Evolutionary conservation across 306 rosid species (phyloP).

Genomic region (Pueraria montana): DNA sequence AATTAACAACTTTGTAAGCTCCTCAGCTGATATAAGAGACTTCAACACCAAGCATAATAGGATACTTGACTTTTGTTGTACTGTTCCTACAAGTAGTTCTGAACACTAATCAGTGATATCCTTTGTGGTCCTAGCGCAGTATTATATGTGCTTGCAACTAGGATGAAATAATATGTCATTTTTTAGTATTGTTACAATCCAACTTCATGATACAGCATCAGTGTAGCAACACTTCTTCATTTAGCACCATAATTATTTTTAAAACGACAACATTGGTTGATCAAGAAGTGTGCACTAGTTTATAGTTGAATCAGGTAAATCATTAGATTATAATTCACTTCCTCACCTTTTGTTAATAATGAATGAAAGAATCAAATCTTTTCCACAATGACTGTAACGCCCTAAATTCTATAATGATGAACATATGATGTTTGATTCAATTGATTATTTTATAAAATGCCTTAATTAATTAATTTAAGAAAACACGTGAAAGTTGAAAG

Average conservation of each 20-base stretch:
- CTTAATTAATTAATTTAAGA: too few relatives aligned
- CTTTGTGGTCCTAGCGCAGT: not conserved
- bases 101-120: not conserved
- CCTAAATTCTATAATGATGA: too few relatives aligned
- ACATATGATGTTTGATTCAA: too few relatives aligned
- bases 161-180: not conserved
- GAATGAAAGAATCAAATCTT: not conserved
- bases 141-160: not conserved
- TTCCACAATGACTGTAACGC: not conserved
- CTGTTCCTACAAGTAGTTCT: constrained; percentile 2
- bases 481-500: too few relatives aligned
- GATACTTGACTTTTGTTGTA: not conserved
- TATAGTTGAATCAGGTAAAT: too few relatives aligned
- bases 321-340: not conserved
- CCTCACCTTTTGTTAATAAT: constrained; percentile 8
- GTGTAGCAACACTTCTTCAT: not conserved
- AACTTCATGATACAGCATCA: not conserved
- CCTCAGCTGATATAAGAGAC: not conserved
- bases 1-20: not conserved
- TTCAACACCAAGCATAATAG: not conserved
- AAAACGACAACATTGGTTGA: not conserved
- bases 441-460: too few relatives aligned
- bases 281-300: not conserved
- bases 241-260: constrained; percentile 29
- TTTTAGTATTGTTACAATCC: not conserved